phyloP scores from a whole-genome alignment of 108 stramenopile genomes.

The Schizochytrium sp. region DNA sequence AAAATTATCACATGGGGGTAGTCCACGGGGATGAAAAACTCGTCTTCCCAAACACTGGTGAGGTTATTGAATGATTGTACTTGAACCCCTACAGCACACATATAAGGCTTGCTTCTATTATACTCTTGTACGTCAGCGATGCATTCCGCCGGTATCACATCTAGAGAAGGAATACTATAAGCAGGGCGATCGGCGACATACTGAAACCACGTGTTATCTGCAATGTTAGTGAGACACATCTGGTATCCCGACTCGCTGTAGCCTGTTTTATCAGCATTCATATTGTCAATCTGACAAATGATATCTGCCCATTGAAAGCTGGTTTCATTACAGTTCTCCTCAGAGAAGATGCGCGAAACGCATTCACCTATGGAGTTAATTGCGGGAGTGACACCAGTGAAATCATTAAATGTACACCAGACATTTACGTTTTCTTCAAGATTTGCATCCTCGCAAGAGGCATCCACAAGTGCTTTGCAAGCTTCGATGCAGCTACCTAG shows the following conservation, averaged over 20 bases:
- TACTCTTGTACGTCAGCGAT: neutral
- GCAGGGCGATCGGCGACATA: neutral
- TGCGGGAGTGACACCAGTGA: conserved; percentile 31
- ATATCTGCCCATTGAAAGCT: conserved; percentile 4
- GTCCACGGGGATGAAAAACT: conserved; percentile 22
- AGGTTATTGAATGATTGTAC: neutral
- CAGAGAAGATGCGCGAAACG: neutral
- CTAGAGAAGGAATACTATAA: neutral
- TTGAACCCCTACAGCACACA: conserved; percentile 11
- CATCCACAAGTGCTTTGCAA: conserved; percentile 52
- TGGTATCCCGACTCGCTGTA: neutral
- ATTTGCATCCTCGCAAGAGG: neutral
- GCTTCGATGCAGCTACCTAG: neutral
- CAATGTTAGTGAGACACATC: neutral
- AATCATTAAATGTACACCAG: neutral
- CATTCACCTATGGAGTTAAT: neutral
- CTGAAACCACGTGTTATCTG: conserved; percentile 1
- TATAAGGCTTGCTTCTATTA: neutral
- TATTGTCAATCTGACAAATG: conserved; percentile 27
- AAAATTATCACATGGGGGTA: conserved; percentile 18
- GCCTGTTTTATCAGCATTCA: neutral
- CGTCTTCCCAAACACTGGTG: neutral
- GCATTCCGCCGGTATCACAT: neutral
- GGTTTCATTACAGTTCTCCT: neutral
- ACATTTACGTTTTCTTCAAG: neutral